phyloP scores from a whole-genome alignment of 2,329 filamentous ascomycete genomes.

The Colletotrichum graminicola region DNA sequence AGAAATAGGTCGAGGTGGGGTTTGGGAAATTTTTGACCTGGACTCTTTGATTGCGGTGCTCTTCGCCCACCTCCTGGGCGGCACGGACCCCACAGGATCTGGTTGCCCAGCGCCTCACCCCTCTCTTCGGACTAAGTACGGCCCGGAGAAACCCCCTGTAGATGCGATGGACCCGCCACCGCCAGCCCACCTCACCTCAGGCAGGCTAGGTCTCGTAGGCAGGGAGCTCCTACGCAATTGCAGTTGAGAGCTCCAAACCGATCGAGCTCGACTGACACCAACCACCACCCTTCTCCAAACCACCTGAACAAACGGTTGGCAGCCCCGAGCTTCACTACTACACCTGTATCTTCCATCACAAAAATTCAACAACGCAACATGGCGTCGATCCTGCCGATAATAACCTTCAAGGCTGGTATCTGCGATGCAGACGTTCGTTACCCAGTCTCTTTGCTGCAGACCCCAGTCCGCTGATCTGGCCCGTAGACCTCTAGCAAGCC shows the following conservation, averaged over 20 bases:
- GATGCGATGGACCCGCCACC: slow-evolving; percentile 10
- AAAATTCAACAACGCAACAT: slow-evolving; percentile 61
- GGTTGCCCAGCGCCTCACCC: slow-evolving; percentile 36
- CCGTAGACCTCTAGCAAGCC: slow-evolving; percentile 65
- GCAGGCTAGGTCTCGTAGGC: slow-evolving; percentile 25
- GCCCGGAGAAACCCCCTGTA: slow-evolving; percentile 33
- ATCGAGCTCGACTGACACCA: slow-evolving; percentile 37
- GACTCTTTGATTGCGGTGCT: slow-evolving; percentile 42
- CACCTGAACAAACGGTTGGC: slow-evolving; percentile 8
- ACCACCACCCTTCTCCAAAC: slow-evolving; percentile 20
- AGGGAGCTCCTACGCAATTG: slow-evolving; percentile 42
- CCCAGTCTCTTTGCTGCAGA: slow-evolving; percentile 39
- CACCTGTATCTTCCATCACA: background rate
- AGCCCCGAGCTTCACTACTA: slow-evolving; percentile 7
- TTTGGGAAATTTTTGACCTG: slow-evolving; percentile 56
- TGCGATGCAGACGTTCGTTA: slow-evolving; percentile 84
- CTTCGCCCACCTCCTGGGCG: slow-evolving; percentile 26
- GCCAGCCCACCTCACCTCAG: slow-evolving; percentile 24
- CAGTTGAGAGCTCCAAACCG: slow-evolving; percentile 30
- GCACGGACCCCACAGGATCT: slow-evolving; percentile 40
- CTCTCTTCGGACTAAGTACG: slow-evolving; percentile 43
- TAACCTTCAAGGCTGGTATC: slow-evolving; percentile 95
- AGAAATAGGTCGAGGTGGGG: slow-evolving; percentile 52
- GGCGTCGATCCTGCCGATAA: slow-evolving; percentile 82
- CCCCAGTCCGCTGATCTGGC: slow-evolving; percentile 43